Conservation (phyloP, 176 grass and related monocot genomes). For the Stipa capillata region DNA sequence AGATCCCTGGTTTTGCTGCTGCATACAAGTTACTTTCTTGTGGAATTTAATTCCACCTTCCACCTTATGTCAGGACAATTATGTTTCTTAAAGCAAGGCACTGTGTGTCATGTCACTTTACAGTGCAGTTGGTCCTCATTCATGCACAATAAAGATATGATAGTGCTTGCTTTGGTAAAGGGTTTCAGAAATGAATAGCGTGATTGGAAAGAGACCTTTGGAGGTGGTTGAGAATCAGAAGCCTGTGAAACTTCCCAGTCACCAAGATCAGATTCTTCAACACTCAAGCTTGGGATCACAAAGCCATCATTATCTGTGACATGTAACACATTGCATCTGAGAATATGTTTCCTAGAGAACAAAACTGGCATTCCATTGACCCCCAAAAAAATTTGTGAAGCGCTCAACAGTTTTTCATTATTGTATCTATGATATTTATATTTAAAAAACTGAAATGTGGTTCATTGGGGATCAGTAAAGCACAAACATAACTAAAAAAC, state of each 20-base stretch:
- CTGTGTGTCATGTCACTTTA: not conserved
- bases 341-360: not conserved
- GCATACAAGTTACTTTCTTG: not conserved
- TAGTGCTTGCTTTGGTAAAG: not conserved
- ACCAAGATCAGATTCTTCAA: slow-evolving; percentile 52
- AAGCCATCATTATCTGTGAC: slow-evolving; percentile 85
- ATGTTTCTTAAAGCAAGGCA: slow-evolving; percentile 11
- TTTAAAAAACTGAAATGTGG: too few species aligned
- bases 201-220: slow-evolving; percentile 35
- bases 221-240: slow-evolving; percentile 51
- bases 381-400: not conserved
- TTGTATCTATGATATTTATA: too few species aligned
- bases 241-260: slow-evolving; percentile 49
- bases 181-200: not conserved
- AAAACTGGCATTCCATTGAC: not conserved
- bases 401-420: not conserved
- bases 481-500: too few species aligned
- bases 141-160: not conserved
- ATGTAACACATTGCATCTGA: slow-evolving; percentile 6
- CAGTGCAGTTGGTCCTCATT: not conserved
- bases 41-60: too few species aligned
- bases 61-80: too few species aligned
- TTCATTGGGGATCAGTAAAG: too few species aligned
- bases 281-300: slow-evolving; percentile 78
- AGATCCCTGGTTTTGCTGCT: not conserved